A percentile compares a stretch with the other conserved stretches of the same genome.
Conservation (phyloP, 371 early-diverging fungal genomes). For the Nematocida parisii region DNA sequence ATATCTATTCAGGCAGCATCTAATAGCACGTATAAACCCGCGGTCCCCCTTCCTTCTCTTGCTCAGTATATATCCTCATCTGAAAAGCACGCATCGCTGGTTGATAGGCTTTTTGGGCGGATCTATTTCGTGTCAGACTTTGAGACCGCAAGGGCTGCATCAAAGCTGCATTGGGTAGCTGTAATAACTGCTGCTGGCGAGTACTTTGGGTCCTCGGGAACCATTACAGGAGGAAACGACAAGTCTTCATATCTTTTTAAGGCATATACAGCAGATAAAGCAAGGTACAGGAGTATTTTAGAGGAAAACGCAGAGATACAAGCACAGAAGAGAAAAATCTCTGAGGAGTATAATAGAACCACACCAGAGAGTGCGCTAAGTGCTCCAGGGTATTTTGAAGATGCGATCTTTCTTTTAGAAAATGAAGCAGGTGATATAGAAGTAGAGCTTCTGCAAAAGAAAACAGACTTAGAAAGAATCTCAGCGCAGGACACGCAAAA, state of each 20-base stretch:
- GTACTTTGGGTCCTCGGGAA: conserved; percentile 61
- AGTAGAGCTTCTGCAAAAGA: conserved; percentile 3
- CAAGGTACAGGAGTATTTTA: conserved; percentile 11
- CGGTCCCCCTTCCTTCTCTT: conserved; percentile 37
- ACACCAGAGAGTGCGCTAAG: neutral
- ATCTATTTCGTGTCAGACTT: conserved; percentile 61
- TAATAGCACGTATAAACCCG: neutral
- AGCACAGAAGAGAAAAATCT: conserved; percentile 26
- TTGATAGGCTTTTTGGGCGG: conserved; percentile 59
- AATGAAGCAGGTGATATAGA: conserved; percentile 17
- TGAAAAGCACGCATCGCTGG: conserved; percentile 47
- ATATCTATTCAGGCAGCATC: conserved; percentile 77
- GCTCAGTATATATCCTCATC: conserved; percentile 54
- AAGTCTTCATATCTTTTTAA: conserved; percentile 34
- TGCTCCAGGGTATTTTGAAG: conserved; percentile 4
- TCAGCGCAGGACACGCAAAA: conserved; percentile 8
- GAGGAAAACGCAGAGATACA: conserved; percentile 12
- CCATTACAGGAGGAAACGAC: conserved; percentile 68
- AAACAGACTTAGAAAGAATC: conserved; percentile 24
- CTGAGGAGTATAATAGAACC: neutral
- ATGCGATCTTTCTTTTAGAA: conserved; percentile 31
- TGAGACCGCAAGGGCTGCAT: conserved; percentile 49
- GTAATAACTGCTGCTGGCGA: conserved; percentile 68
- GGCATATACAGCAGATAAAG: conserved; percentile 54
- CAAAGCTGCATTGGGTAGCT: conserved; percentile 61